Evolutionary conservation across 2,329 filamentous ascomycete genomes (phyloP).

Genomic region (Claviceps capensis): DNA sequence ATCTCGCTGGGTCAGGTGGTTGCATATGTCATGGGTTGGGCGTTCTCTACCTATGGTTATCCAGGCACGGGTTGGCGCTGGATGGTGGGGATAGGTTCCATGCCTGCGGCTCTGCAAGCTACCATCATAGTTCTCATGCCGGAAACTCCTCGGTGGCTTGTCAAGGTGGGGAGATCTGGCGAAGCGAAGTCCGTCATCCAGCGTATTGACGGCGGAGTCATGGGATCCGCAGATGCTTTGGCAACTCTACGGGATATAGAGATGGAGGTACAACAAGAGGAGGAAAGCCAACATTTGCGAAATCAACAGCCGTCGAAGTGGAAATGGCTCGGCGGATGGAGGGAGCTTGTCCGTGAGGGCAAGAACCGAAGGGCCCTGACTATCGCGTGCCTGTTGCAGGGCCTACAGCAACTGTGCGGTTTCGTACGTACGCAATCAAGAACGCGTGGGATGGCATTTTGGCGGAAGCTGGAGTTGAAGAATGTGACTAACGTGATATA

Average conservation of each 20-base stretch:
- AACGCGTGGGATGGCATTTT: background rate
- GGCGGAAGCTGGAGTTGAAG: background rate
- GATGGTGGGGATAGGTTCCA: constrained; percentile 77
- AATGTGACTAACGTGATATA: constrained; percentile 1
- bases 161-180: constrained; percentile 48
- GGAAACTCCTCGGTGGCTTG: constrained; percentile 80
- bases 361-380: constrained; percentile 62
- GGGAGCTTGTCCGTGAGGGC: constrained; percentile 39
- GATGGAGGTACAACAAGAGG: constrained; percentile 59
- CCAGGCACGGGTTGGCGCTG: constrained; percentile 61
- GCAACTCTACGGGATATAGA: constrained; percentile 56
- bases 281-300: constrained; percentile 30
- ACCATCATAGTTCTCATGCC: constrained; percentile 59
- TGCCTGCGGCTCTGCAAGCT: constrained; percentile 62
- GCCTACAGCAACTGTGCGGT: constrained; percentile 75
- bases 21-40: constrained; percentile 75
- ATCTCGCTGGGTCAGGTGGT: constrained; percentile 82
- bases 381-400: constrained; percentile 79
- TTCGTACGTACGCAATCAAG: constrained; percentile 42
- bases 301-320: constrained; percentile 15
- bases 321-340: constrained; percentile 33
- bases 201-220: constrained; percentile 45
- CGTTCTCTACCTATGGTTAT: constrained; percentile 44
- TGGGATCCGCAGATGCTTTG: constrained; percentile 35
- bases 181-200: constrained; percentile 53